Evolutionary conservation across 192 early-diverging fungal genomes (phyloP), one percentile per base, ranked within the genome.

Genomic region (Spinellus fusiger): DNA sequence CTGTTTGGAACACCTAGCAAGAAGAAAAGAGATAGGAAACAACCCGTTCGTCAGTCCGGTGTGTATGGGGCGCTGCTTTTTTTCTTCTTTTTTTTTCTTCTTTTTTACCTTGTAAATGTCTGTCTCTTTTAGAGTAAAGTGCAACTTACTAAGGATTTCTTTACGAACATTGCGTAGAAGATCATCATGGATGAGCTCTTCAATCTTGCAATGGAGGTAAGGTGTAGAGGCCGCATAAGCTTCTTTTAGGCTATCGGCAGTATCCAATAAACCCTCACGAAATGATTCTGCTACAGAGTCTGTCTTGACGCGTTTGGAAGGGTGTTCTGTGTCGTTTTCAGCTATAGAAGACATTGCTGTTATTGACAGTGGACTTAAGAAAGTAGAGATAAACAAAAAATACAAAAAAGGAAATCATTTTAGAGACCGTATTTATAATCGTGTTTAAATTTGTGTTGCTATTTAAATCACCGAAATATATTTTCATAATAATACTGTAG

Each of bases 111-210:
- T 86, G 80, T 89, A 89, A 31, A 92, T 90, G 55, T 92, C 90
- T 1, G 90, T 92, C 64, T 92, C 90, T 75, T 92, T 92, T n/a
- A 74, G 66, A 8, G 89, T 90, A 57, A 86, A 89, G 52, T 85
- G 81, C 47, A 92, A 62, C 2, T 69, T 68, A 35, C 71, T 68
- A 28, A 79, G 64, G 53, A 89, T 82, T 69, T 92, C 90, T 12
- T 72, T 64, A 8, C 87, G 77, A 23, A 89, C 88, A 46, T 73
- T 74, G 5, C 74, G 69, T 13, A 92, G 62, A 32, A 92, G 75
- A 6, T 68, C 61, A 53, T 87, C 85, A 51, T 76, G 63, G 54
- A 86, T 70, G 28, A 92, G 76, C 20, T 78, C 63, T 25, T 72
- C 64, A 13, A 92, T 86, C 53, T 77, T 74, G 59, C 73, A 73